phyloP scores from a whole-genome alignment of 257 asterid species.

The Jasminum sambac region DNA sequence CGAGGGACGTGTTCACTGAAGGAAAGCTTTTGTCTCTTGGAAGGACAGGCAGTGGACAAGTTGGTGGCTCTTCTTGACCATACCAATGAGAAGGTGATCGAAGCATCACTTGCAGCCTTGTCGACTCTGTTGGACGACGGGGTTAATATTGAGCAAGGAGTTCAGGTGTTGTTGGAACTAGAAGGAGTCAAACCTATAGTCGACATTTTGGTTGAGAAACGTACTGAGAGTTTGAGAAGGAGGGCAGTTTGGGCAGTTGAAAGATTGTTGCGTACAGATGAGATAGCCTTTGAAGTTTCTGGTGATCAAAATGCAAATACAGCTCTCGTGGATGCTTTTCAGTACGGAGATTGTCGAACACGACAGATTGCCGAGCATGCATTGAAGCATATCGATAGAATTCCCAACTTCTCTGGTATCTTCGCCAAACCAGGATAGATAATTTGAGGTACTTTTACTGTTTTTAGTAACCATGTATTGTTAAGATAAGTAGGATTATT shows the following conservation, averaged over 20 bases:
- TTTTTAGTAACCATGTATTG: background rate
- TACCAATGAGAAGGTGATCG: constrained; percentile 74
- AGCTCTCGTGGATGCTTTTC: constrained; percentile 93
- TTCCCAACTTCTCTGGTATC: constrained; percentile 86
- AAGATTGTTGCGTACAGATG: constrained; percentile 64
- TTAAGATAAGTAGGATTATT: too few relatives aligned
- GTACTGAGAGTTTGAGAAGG: constrained; percentile 63
- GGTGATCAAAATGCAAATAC: constrained; percentile 77
- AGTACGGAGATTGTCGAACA: constrained; percentile 78
- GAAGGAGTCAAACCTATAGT: constrained; percentile 73
- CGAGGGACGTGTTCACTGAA: constrained; percentile 68
- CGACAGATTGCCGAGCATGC: constrained; percentile 93
- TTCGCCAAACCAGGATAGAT: constrained; percentile 54
- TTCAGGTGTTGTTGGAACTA: constrained; percentile 55
- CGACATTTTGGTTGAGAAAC: constrained; percentile 66
- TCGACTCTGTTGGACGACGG: constrained; percentile 82
- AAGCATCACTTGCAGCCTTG: constrained; percentile 86
- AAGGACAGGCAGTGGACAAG: constrained; percentile 83
- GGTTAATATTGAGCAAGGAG: constrained; percentile 74
- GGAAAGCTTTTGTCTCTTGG: constrained; percentile 76
- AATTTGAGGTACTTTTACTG: constrained; percentile 11
- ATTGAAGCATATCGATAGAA: constrained; percentile 70
- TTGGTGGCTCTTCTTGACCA: constrained; percentile 85
- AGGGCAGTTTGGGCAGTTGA: constrained; percentile 94
- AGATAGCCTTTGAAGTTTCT: constrained; percentile 60